Conservation (phyloP, 2,329 filamentous ascomycete genomes). For the Elsinoe necatrix region DNA sequence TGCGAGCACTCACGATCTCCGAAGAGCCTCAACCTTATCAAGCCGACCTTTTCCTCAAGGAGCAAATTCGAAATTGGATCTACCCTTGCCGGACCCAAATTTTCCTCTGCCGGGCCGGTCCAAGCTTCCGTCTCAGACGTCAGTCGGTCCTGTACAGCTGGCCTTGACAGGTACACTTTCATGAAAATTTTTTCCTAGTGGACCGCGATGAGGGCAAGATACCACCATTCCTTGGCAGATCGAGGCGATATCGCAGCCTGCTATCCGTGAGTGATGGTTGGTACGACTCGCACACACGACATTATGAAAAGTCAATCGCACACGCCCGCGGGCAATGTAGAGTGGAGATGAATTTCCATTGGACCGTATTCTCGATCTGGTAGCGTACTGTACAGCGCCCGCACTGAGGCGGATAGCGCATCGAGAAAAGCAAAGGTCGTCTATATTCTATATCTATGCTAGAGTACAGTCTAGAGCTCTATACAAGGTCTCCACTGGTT, state of each 20-base stretch:
- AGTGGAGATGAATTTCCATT: slow-evolving; percentile 10
- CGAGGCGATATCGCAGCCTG: neutral
- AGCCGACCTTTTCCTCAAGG: neutral
- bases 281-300: neutral
- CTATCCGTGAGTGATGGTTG: neutral
- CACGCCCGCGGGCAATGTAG: neutral
- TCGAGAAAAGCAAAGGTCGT: neutral
- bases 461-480: slow-evolving; percentile 11
- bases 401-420: neutral
- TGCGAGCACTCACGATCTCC: neutral
- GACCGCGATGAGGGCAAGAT: neutral
- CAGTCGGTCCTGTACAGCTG: neutral
- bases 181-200: neutral
- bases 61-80: neutral
- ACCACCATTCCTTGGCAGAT: neutral
- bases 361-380: neutral
- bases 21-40: slow-evolving; percentile 3
- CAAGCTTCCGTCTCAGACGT: neutral
- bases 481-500: neutral
- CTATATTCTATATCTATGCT: slow-evolving; percentile 12
- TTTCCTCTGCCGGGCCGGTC: neutral
- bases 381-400: slow-evolving; percentile 5
- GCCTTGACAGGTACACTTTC: neutral
- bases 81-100: neutral
- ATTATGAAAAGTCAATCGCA: neutral